These are phyloP conservation scores for Candida oleophila DNA, from an alignment of 805 yeast genomes.

Conservation along the genomic window DNA sequence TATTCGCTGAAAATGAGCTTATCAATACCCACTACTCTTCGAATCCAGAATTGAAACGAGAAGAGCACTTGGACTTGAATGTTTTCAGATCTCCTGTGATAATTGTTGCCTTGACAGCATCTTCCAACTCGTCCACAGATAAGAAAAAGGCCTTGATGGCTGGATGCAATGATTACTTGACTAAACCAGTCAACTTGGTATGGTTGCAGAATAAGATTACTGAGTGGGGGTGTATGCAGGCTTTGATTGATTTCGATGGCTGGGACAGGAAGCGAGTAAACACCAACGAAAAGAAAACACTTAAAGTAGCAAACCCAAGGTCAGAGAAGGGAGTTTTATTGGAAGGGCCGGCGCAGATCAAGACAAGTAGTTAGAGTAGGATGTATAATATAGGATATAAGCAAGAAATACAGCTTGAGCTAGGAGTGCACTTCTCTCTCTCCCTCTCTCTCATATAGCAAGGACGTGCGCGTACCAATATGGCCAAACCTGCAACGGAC, in stretches of 20 bases:
- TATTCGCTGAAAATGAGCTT: constrained; percentile 45
- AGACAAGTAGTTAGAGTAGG: background rate
- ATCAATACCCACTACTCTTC: constrained; percentile 19
- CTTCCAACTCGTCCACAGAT: constrained; percentile 75
- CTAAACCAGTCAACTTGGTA: constrained; percentile 90
- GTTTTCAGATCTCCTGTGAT: constrained; percentile 93
- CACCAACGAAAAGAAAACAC: background rate
- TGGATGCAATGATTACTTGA: constrained; percentile 95
- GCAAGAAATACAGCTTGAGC: too few species aligned
- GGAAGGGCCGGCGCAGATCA: background rate
- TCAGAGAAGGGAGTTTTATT: background rate
- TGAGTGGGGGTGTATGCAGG: constrained; percentile 99
- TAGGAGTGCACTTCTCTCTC: too few species aligned
- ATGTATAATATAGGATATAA: too few species aligned
- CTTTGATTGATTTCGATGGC: constrained; percentile 90
- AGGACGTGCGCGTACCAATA: too few species aligned
- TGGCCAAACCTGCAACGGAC: too few species aligned
- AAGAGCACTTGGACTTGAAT: constrained; percentile 57
- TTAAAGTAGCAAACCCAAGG: background rate
- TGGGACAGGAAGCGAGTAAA: constrained; percentile 54
- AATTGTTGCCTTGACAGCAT: constrained; percentile 94
- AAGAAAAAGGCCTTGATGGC: constrained; percentile 90
- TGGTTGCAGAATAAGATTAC: constrained; percentile 94
- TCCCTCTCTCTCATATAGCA: too few species aligned
- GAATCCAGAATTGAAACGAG: constrained; percentile 28